Percentiles rank a stretch among this genome's conserved stretches.
These are phyloP conservation scores for Rhizopus stolonifer DNA, from an alignment of 371 early-diverging fungal genomes.

Conservation along the genomic window DNA sequence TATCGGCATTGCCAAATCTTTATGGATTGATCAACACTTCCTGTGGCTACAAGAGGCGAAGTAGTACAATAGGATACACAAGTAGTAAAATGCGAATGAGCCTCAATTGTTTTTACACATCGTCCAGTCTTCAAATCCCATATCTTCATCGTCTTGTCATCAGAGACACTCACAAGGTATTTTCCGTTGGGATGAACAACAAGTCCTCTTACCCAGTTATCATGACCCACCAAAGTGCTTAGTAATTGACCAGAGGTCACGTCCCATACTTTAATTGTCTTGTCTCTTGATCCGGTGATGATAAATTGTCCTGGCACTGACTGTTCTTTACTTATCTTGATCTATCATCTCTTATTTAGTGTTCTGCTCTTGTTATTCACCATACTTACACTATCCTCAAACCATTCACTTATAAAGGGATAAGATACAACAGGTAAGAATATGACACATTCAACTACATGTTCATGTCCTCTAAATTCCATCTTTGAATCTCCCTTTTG, in stretches of 20 bases:
- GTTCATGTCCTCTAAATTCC: constrained; percentile 84
- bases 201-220: constrained; percentile 90
- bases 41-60: constrained; percentile 73
- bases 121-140: constrained; percentile 87
- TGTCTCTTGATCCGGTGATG: constrained; percentile 84
- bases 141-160: constrained; percentile 82
- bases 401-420: constrained; percentile 41
- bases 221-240: constrained; percentile 81
- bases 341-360: no score
- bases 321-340: constrained; percentile 14
- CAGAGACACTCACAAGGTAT: constrained; percentile 73
- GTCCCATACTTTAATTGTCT: constrained; percentile 85
- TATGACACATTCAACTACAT: constrained; percentile 84
- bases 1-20: constrained; percentile 66
- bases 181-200: constrained; percentile 77
- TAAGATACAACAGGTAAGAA: constrained; percentile 72
- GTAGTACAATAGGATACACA: constrained; percentile 47
- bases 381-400: not conserved
- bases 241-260: constrained; percentile 64
- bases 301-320: constrained; percentile 64
- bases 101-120: constrained; percentile 73
- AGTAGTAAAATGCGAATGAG: constrained; percentile 86
- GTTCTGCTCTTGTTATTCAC: no score
- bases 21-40: constrained; percentile 73
- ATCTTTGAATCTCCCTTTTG: constrained; percentile 66